Conservation (phyloP, 148 eudicot genomes). For the Rhododendron simsii region DNA sequence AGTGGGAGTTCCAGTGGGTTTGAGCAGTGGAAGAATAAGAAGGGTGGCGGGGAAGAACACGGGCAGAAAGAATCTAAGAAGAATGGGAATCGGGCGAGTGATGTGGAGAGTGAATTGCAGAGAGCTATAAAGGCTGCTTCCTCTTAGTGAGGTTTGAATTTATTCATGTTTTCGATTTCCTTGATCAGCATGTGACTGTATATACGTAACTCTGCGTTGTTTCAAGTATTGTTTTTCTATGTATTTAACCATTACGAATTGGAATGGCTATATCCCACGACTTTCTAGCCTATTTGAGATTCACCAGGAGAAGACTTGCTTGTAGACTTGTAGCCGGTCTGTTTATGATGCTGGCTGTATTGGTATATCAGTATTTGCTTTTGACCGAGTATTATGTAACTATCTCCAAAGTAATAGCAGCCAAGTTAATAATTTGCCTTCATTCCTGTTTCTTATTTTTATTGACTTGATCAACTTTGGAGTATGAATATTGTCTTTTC, state of each 20-base stretch:
- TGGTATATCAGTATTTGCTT: background rate
- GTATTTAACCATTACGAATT: background rate
- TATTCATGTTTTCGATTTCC: background rate
- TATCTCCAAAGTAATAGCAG: background rate
- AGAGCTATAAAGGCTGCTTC: constrained; percentile 83
- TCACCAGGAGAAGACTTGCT: background rate
- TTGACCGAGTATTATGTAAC: background rate
- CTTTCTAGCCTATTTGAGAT: background rate
- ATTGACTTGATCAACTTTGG: background rate
- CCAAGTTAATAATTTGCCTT: background rate
- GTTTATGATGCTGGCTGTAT: background rate
- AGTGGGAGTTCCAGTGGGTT: constrained; percentile 40
- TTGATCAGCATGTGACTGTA: constrained; percentile 6
- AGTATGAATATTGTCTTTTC: background rate
- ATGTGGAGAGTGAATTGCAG: constrained; percentile 78
- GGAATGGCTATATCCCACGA: background rate
- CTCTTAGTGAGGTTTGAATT: constrained; percentile 32
- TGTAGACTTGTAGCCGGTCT: background rate
- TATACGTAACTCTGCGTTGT: background rate
- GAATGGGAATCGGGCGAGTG: constrained; percentile 24
- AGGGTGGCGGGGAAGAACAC: constrained; percentile 31
- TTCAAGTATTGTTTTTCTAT: background rate
- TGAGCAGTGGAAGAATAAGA: constrained; percentile 68
- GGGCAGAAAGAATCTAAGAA: constrained; percentile 38
- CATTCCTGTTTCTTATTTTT: background rate